These are phyloP conservation scores for Ceratocystiopsis minuta DNA, from an alignment of 2,329 filamentous ascomycete species.

Conservation along the genomic window DNA sequence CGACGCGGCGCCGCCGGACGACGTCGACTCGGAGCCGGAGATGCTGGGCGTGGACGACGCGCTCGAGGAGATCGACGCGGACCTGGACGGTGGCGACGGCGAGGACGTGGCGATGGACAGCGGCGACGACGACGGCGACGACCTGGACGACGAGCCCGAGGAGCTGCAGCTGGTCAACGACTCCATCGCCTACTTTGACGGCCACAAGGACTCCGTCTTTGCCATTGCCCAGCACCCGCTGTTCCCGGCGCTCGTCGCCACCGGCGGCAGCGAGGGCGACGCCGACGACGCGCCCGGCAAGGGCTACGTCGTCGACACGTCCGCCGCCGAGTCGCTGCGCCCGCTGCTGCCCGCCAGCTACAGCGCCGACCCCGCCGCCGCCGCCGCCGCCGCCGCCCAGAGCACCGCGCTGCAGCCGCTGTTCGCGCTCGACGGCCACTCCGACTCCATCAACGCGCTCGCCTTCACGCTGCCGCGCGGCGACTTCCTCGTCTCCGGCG, in stretches of 20 bases:
- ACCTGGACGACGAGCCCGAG: conserved; percentile 27
- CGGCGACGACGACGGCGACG: conserved; percentile 6
- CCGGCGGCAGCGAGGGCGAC: conserved; percentile 54
- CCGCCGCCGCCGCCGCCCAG: conserved; percentile 25
- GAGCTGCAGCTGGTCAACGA: conserved; percentile 80
- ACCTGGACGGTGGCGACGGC: conserved; percentile 37
- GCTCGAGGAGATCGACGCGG: conserved; percentile 53
- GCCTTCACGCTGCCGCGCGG: conserved; percentile 69
- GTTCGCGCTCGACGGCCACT: conserved; percentile 71
- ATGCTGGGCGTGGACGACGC: conserved; percentile 64
- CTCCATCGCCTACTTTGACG: conserved; percentile 81
- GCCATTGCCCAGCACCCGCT: conserved; percentile 84
- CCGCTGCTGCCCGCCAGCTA: conserved; percentile 64
- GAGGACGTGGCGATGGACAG: conserved; percentile 24
- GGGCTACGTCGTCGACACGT: conserved; percentile 69
- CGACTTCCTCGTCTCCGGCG: conserved; percentile 71
- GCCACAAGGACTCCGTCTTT: conserved; percentile 81
- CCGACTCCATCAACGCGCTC: conserved; percentile 76
- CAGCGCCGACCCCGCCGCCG: conserved; percentile 43
- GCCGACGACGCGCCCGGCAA: conserved; percentile 48
- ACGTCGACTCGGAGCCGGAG: conserved; percentile 37
- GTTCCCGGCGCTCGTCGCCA: conserved; percentile 60
- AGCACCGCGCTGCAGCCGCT: conserved; percentile 45
- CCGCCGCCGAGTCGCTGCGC: conserved; percentile 34
- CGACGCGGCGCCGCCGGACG: conserved; percentile 10